These are phyloP conservation scores for Sarocladium brachiariae DNA, from an alignment of 2,329 filamentous ascomycete species.

Conservation along the genomic window DNA sequence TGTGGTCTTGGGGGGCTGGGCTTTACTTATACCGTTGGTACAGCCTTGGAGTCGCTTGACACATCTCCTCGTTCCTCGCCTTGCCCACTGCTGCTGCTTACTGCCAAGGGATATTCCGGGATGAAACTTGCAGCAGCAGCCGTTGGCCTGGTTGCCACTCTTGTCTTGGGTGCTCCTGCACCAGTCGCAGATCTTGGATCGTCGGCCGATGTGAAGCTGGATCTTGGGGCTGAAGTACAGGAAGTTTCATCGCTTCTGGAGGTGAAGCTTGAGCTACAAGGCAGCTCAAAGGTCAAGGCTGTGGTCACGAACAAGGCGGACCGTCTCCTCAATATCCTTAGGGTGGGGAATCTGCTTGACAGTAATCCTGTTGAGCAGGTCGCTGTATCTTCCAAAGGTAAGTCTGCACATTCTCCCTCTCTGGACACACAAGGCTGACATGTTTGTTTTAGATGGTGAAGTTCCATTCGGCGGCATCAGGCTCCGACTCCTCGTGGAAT, in stretches of 20 bases:
- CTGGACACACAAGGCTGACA: no score
- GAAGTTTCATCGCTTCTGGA: conserved; percentile 21
- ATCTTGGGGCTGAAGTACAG: background rate
- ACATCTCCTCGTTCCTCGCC: background rate
- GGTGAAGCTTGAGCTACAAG: conserved; percentile 34
- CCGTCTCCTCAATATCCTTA: conserved; percentile 37
- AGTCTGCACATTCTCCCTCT: background rate
- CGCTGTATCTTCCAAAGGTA: conserved; percentile 35
- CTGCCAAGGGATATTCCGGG: background rate
- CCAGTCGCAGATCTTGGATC: background rate
- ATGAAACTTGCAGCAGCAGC: conserved; percentile 11
- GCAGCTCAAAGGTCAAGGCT: conserved; percentile 39
- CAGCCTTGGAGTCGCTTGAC: no score
- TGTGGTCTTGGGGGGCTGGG: no score
- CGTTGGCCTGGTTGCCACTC: conserved; percentile 18
- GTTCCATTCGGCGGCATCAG: conserved; percentile 43
- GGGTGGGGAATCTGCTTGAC: conserved; percentile 41
- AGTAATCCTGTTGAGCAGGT: conserved; percentile 42
- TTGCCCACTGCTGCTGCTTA: background rate
- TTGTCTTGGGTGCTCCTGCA: conserved; percentile 21
- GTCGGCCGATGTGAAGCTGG: background rate
- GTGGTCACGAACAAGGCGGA: conserved; percentile 41
- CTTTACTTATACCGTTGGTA: no score
- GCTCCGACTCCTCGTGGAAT: conserved; percentile 31
- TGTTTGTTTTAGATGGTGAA: conserved; percentile 18